phyloP scores from a whole-genome alignment of 2,329 filamentous ascomycete genomes.

The Aspergillus sp. region DNA sequence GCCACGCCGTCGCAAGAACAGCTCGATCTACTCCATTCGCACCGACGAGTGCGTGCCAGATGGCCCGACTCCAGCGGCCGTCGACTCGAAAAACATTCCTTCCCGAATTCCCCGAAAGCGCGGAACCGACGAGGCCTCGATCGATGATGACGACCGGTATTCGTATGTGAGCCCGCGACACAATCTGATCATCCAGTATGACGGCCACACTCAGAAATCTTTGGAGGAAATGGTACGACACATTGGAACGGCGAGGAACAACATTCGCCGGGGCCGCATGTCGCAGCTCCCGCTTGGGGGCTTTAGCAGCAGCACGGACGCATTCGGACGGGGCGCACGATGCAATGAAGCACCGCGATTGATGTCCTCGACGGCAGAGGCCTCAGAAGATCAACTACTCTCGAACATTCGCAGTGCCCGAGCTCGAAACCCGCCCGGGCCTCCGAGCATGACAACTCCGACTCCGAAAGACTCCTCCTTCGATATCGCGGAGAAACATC shows the following conservation, averaged over 20 bases:
- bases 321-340: conserved; percentile 12
- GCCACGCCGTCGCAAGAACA: conserved; percentile 39
- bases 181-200: conserved; percentile 88
- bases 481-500: conserved; percentile 72
- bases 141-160: conserved; percentile 31
- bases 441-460: conserved; percentile 44
- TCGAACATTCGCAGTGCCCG: conserved; percentile 29
- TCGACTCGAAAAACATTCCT: conserved; percentile 12
- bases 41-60: conserved; percentile 23
- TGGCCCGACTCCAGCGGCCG: conserved; percentile 5
- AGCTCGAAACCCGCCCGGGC: conserved; percentile 7
- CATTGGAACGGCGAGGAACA: conserved; percentile 75
- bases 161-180: conserved; percentile 67
- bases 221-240: conserved; percentile 82
- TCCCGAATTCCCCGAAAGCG: conserved; percentile 35
- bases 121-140: conserved; percentile 33
- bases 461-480: conserved; percentile 58
- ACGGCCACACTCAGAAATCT: conserved; percentile 77
- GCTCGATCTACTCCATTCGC: conserved; percentile 44
- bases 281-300: conserved; percentile 30
- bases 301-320: conserved; percentile 15
- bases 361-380: not conserved
- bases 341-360: not conserved
- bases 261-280: conserved; percentile 82
- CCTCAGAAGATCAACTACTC: conserved; percentile 14